Percentiles rank a stretch among this genome's conserved stretches.
These are phyloP conservation scores for Mycocentrospora acerina DNA, from an alignment of 2,329 filamentous ascomycete genomes.

Conservation along the genomic window DNA sequence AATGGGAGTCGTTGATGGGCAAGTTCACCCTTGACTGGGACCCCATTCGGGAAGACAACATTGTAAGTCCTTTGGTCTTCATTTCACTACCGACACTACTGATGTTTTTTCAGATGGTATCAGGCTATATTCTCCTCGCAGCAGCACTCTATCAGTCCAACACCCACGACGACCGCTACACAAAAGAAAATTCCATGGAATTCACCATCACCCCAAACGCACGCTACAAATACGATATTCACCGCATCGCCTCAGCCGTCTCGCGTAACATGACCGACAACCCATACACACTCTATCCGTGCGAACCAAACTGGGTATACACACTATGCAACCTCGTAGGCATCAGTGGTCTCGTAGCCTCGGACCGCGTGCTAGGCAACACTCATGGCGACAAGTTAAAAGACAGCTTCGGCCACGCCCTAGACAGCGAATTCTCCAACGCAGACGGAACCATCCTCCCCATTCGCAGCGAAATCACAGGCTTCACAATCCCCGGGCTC, in stretches of 20 bases:
- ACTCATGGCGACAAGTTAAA: conserved; percentile 6
- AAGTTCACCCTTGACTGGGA: conserved; percentile 20
- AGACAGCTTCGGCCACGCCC: conserved; percentile 8
- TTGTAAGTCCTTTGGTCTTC: neutral
- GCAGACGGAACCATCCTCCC: conserved; percentile 18
- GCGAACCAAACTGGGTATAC: conserved; percentile 24
- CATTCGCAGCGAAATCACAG: conserved; percentile 18
- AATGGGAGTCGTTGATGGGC: conserved; percentile 17
- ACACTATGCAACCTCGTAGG: conserved; percentile 18
- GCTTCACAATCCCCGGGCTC: conserved; percentile 20
- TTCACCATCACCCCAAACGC: conserved; percentile 14
- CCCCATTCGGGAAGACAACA: conserved; percentile 14
- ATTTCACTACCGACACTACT: neutral
- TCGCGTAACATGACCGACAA: conserved; percentile 11
- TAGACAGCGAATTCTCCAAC: conserved; percentile 18
- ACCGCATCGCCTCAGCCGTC: conserved; percentile 12
- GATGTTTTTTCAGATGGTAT: conserved; percentile 22
- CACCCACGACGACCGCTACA: conserved; percentile 14
- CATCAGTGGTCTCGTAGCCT: conserved; percentile 11
- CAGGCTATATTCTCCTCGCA: conserved; percentile 11
- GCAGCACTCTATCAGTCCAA: conserved; percentile 12
- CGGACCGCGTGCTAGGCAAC: conserved; percentile 11
- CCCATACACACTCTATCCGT: conserved; percentile 16
- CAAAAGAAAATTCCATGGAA: conserved; percentile 8
- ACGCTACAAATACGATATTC: conserved; percentile 13